Evolutionary conservation across 768 basidiomycete genomes (phyloP), one percentile per base, ranked within the genome.

Genomic region (Exsudoporus frostii): DNA sequence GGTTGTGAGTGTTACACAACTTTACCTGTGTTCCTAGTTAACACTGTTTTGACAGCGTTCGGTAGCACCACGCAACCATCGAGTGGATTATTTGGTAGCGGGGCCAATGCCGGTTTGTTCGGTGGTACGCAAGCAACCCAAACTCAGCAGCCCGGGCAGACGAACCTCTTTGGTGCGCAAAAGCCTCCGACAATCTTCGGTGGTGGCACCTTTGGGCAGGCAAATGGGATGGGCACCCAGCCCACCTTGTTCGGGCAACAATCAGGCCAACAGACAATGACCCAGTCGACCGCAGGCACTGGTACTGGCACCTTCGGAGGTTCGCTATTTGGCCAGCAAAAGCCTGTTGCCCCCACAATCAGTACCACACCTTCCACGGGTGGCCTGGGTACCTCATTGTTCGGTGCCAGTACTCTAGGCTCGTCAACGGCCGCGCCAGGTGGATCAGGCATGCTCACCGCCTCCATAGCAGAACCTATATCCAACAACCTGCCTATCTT

Each of bases 381-480:
- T 9, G 53, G 59, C 19, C 67, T 74, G 49, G 71, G 73, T 32
- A 49, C 65, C 17, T 72, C 74, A n/a, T 54, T 77, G 14, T 82
- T 81, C 57, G 71, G 74, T 20, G 63, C 56, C 27, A 63, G 53
- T 33, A 65, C 53, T 43, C 70, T 81, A 25, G 75, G 74, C 43
- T 67, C 73, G 11, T 79, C 79, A 30, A 63, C 70, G 0, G 65
- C 65, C 41, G 70, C 72, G 49, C 72, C 75, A n/a, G 80, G 72
- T 30, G 73, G 75, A 38, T 82, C 83, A 70, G 83, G 82, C 34
- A 69, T 78, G 0, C 74, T 96, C 48, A 88, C 86, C 9, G 90
- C 92, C 2, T 94, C 94, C 19, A 91, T 98, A 64, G 86, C 89
- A 25, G 89, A 95, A 67, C 90, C 90, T 8, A 85, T 92, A 57